Evolutionary conservation across 2,329 filamentous ascomycete genomes (phyloP).

Genomic region (Colletotrichum sp.): DNA sequence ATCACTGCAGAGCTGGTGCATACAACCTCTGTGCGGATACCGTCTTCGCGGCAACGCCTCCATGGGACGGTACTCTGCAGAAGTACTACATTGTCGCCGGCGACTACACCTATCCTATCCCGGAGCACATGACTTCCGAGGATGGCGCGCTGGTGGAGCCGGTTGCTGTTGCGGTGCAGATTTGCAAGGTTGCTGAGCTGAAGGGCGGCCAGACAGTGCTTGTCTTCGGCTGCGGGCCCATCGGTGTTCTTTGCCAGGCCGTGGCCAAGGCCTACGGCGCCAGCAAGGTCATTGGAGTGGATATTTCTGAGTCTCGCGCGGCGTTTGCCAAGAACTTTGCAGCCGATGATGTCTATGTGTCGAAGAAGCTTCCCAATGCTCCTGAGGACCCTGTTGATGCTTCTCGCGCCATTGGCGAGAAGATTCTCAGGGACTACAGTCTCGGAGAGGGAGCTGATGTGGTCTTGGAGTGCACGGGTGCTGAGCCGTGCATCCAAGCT

Average conservation of each 20-base stretch:
- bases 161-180: slow-evolving; percentile 54
- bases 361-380: slow-evolving; percentile 34
- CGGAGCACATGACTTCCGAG: slow-evolving; percentile 49
- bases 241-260: slow-evolving; percentile 51
- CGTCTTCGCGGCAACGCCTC: slow-evolving; percentile 55
- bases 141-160: slow-evolving; percentile 60
- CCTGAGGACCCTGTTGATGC: slow-evolving; percentile 54
- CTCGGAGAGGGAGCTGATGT: slow-evolving; percentile 53
- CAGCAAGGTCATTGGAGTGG: slow-evolving; percentile 49
- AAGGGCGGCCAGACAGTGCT: slow-evolving; percentile 46
- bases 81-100: slow-evolving; percentile 52
- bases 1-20: slow-evolving; percentile 42
- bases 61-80: slow-evolving; percentile 52
- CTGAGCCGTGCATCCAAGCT: slow-evolving; percentile 49
- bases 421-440: slow-evolving; percentile 44
- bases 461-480: slow-evolving; percentile 41
- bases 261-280: slow-evolving; percentile 51
- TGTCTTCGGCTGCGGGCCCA: slow-evolving; percentile 55
- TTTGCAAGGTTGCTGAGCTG: slow-evolving; percentile 45
- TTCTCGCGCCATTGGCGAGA: slow-evolving; percentile 53
- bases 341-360: slow-evolving; percentile 48
- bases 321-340: slow-evolving; percentile 49
- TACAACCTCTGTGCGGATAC: slow-evolving; percentile 49
- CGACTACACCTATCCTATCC: slow-evolving; percentile 53
- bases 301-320: slow-evolving; percentile 45